Evolutionary conservation across 176 grass and related monocot genomes (phyloP).

Genomic region (Zoysia pacifica): DNA sequence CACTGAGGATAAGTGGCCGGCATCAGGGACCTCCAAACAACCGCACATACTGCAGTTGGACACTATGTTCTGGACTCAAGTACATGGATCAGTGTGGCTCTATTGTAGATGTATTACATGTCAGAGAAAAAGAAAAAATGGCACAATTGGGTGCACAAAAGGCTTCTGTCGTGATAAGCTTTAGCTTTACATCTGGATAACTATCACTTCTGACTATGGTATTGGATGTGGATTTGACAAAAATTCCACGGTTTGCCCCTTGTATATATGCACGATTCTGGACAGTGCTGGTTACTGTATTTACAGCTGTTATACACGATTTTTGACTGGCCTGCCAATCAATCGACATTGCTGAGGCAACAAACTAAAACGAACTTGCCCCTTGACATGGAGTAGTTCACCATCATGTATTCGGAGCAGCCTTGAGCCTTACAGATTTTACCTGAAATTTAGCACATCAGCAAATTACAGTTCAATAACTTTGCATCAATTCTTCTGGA

Average conservation of each 20-base stretch:
- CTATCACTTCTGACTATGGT: conserved; percentile 34
- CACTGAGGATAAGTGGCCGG: conserved; percentile 38
- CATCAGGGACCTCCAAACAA: conserved; percentile 45
- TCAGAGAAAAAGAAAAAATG: conserved; percentile 8
- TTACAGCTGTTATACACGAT: conserved; percentile 61
- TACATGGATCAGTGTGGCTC: conserved; percentile 24
- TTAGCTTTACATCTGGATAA: conserved; percentile 52
- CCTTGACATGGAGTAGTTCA: conserved; percentile 76
- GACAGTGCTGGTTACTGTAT: conserved; percentile 35
- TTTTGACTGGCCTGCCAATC: conserved; percentile 69
- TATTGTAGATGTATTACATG: conserved; percentile 32
- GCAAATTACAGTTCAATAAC: conserved; percentile 4
- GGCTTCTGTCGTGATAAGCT: conserved; percentile 13
- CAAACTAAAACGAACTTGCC: conserved; percentile 81
- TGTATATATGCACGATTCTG: conserved; percentile 32
- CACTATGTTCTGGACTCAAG: conserved; percentile 31
- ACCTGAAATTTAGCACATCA: conserved; percentile 61
- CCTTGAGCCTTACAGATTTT: conserved; percentile 80
- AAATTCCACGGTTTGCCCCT: conserved; percentile 38
- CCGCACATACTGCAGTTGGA: not conserved
- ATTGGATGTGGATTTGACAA: conserved; percentile 19
- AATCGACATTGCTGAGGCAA: conserved; percentile 87
- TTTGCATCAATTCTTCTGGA: not conserved
- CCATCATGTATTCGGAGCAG: conserved; percentile 73
- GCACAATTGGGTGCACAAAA: no score